These are phyloP conservation scores for Sclerotinia spermophila DNA, from an alignment of 2,329 filamentous ascomycete genomes.

Conservation along the genomic window DNA sequence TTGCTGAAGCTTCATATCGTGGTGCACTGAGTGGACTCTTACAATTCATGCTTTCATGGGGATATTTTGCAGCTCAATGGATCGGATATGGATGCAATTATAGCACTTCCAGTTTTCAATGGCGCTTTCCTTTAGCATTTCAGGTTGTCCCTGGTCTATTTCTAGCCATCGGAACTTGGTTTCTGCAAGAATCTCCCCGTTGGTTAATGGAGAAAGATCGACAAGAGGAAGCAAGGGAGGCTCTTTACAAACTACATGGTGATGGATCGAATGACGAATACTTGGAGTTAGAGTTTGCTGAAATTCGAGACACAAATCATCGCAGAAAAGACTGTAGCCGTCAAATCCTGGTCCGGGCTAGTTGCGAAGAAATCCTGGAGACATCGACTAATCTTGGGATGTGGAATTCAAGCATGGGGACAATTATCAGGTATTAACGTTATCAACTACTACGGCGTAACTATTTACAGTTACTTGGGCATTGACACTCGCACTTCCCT, in stretches of 20 bases:
- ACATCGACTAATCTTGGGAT: neutral
- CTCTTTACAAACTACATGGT: conserved; percentile 54
- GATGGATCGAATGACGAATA: conserved; percentile 41
- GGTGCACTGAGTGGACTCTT: conserved; percentile 71
- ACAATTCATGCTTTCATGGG: conserved; percentile 79
- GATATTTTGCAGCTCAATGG: conserved; percentile 66
- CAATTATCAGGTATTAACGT: neutral
- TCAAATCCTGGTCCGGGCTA: neutral
- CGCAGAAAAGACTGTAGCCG: conserved; percentile 47
- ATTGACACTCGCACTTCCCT: conserved; percentile 45
- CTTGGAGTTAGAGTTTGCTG: conserved; percentile 46
- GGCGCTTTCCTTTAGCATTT: conserved; percentile 69
- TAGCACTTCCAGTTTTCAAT: conserved; percentile 64
- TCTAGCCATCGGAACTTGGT: conserved; percentile 21
- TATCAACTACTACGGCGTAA: conserved; percentile 31
- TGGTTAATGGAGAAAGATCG: conserved; percentile 54
- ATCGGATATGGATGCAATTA: conserved; percentile 65
- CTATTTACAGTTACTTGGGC: conserved; percentile 60
- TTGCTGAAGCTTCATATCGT: conserved; percentile 59
- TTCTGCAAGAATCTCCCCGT: conserved; percentile 38
- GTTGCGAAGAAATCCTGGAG: neutral
- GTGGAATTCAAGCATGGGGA: neutral
- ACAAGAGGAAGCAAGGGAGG: conserved; percentile 52
- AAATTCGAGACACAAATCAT: conserved; percentile 51
- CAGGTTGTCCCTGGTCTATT: conserved; percentile 67